These are phyloP conservation scores for Talaromyces funiculosus DNA, from an alignment of 2,329 filamentous ascomycete genomes.

Conservation along the genomic window DNA sequence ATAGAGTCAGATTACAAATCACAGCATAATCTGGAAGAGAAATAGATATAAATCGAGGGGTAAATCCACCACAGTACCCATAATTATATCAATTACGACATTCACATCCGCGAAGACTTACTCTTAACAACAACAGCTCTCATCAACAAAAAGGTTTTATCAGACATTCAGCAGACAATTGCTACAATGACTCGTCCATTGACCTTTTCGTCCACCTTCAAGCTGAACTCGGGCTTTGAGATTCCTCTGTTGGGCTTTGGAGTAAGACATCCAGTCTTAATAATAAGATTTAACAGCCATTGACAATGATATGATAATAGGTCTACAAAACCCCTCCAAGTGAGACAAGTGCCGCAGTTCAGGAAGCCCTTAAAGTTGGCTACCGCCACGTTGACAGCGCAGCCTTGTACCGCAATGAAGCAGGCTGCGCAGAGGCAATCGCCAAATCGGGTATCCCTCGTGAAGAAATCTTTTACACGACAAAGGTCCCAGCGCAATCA, in stretches of 20 bases:
- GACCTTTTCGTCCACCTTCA: neutral
- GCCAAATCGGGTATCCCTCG: conserved; percentile 48
- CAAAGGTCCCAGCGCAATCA: neutral
- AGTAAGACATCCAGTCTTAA: neutral
- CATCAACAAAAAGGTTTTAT: neutral
- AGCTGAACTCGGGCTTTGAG: neutral
- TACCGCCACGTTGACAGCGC: conserved; percentile 8
- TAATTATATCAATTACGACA: no score
- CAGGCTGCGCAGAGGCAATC: conserved; percentile 60
- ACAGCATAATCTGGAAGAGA: neutral
- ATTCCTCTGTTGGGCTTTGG: neutral
- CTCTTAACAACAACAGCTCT: neutral
- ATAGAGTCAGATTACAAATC: no score
- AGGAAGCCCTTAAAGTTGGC: conserved; percentile 3
- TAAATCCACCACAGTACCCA: no score
- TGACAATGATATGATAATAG: neutral
- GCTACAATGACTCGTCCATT: neutral
- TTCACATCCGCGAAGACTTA: no score
- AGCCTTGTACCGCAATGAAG: conserved; percentile 57
- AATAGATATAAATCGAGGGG: neutral
- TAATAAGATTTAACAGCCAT: no score
- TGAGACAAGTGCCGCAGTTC: neutral
- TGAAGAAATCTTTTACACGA: neutral
- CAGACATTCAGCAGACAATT: neutral
- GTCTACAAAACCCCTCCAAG: neutral